Evolutionary conservation across 139 green algal species (phyloP).

Genomic region (Ettlia oleoabundans): DNA sequence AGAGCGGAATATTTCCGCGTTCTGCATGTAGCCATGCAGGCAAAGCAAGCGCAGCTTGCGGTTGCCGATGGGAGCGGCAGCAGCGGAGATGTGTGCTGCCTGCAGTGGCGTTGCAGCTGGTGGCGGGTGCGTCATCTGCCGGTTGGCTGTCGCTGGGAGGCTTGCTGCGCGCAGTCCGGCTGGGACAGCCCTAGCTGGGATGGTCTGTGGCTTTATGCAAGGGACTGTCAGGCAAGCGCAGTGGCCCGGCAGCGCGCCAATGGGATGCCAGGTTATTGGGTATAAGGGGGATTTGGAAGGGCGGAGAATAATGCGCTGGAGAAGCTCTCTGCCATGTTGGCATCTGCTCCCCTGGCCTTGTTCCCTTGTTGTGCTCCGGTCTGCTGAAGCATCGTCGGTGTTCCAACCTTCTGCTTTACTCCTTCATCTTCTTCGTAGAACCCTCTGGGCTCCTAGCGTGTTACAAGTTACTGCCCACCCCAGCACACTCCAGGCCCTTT

Average conservation of each 20-base stretch:
- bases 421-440: too few relatives aligned
- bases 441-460: not conserved
- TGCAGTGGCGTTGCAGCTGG: not conserved
- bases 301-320: too few relatives aligned
- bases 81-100: not conserved
- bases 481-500: not conserved
- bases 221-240: too few relatives aligned
- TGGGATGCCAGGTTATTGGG: too few relatives aligned
- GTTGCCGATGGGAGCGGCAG: not conserved
- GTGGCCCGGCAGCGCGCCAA: too few relatives aligned
- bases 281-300: too few relatives aligned
- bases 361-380: too few relatives aligned
- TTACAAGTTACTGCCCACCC: not conserved
- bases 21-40: conserved; percentile 82
- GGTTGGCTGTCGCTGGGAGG: not conserved
- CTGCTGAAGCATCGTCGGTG: too few relatives aligned
- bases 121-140: not conserved
- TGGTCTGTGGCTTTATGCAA: not conserved
- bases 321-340: too few relatives aligned
- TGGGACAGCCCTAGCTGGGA: not conserved
- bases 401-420: too few relatives aligned
- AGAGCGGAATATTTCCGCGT: conserved; percentile 64
- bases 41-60: conserved; percentile 77
- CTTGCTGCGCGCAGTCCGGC: too few relatives aligned
- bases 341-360: too few relatives aligned